Evolutionary conservation across 129 eudicot species (phyloP).

Genomic region (Pittosporum tobira): DNA sequence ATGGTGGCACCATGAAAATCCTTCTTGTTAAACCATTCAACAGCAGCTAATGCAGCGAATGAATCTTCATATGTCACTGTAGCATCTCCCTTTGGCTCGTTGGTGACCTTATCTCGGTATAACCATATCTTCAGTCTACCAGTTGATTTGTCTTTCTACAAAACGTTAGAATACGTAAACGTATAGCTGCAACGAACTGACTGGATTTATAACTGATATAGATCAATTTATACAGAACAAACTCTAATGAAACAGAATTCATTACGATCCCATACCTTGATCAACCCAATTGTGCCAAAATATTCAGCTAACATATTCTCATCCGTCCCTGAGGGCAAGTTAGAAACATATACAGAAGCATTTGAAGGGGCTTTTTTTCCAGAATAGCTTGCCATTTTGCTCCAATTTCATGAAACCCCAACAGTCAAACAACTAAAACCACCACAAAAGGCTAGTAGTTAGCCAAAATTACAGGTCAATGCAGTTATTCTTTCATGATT

Average conservation of each 20-base stretch:
- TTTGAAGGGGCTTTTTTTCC: slow-evolving; percentile 60
- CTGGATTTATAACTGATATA: neutral
- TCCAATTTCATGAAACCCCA: slow-evolving; percentile 43
- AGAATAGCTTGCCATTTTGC: slow-evolving; percentile 60
- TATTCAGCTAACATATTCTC: slow-evolving; percentile 79
- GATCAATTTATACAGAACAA: neutral
- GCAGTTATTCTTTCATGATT: neutral
- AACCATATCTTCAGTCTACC: slow-evolving; percentile 91
- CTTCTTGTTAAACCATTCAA: slow-evolving; percentile 95
- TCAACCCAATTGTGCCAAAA: slow-evolving; percentile 92
- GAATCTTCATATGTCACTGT: slow-evolving; percentile 97
- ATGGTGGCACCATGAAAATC: slow-evolving; percentile 78
- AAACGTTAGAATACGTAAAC: neutral
- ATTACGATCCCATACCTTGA: slow-evolving; percentile 63
- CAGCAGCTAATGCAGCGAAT: slow-evolving; percentile 97
- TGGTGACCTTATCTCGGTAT: slow-evolving; percentile 75
- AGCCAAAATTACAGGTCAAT: neutral
- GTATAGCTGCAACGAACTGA: neutral
- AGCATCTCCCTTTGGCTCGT: slow-evolving; percentile 96
- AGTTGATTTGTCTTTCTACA: slow-evolving; percentile 82
- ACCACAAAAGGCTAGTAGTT: slow-evolving; percentile 10
- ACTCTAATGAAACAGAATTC: neutral
- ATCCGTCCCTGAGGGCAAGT: slow-evolving; percentile 90
- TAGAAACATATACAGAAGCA: slow-evolving; percentile 85
- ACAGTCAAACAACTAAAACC: slow-evolving; percentile 19